Conservation (phyloP, 345 rosid species). For the Acer negundo region DNA sequence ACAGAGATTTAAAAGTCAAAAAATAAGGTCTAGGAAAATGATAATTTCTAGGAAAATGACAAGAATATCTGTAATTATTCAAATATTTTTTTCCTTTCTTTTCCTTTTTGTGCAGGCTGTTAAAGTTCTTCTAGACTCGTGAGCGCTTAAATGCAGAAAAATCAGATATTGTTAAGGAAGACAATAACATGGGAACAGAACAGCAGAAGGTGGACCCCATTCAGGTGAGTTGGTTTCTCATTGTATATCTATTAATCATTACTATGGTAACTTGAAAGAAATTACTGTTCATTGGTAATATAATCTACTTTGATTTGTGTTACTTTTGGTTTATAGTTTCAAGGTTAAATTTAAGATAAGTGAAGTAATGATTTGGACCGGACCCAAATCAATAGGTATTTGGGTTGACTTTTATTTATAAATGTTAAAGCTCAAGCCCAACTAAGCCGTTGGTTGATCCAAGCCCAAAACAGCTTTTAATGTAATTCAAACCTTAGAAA, state of each 20-base stretch:
- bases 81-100: background rate
- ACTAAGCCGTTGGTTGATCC: no score
- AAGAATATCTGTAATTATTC: background rate
- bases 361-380: no score
- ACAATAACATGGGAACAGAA: conserved; percentile 32
- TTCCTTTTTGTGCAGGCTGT: conserved; percentile 63
- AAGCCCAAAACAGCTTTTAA: no score
- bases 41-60: no score
- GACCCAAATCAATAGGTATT: no score
- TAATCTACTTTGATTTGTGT: background rate
- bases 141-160: conserved; percentile 48
- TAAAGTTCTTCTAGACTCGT: conserved; percentile 67
- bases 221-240: conserved; percentile 55
- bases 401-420: no score
- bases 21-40: background rate
- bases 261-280: background rate
- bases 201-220: conserved; percentile 52
- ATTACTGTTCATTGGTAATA: background rate
- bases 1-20: background rate
- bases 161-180: conserved; percentile 36
- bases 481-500: no score
- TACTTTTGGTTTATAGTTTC: background rate
- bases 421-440: no score
- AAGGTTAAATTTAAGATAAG: no score
- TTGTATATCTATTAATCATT: background rate